Evolutionary conservation across 1,139 yeast species (phyloP), one percentile per base, ranked within the genome.

Genomic region (Torulaspora pretoriensis): DNA sequence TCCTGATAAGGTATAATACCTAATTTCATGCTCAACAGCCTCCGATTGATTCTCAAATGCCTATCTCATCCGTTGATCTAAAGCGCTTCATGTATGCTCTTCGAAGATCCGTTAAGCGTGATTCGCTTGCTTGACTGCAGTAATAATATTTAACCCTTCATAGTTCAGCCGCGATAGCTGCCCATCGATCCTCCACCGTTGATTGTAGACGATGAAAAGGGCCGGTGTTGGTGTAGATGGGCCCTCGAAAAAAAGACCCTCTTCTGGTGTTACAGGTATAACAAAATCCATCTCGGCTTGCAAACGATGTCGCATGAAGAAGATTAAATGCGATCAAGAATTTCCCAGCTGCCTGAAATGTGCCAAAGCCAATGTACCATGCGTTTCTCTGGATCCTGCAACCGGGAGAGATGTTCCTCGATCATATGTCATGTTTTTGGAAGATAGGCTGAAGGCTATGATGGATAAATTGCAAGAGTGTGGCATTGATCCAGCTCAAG

Each of bases 401-500:
- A 85, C 96, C 0, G 95, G 96, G 0, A 69, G 95, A 46, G 89
- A 84, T 52, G 78, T 88, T 1, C 95, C 96, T 0, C 68, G 97
- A 38, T 81, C 89, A 8, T 88, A 89, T 59, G 78, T 87, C 5
- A 75, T 80, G 12, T 83, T 82, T 55, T 67, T 89, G 46, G 96
- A 89, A 60, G 81, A 79, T 45, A 69, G 80, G 33, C 70, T 88
- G 2, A 72, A 74, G 10, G 65, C 68, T 13, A 68, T 88, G 50
- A 89, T 85, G 59, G 55, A 57, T 2, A 68, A 71, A 46, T 61
- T 87, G 36, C 63, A 65, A 42, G 67, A 66, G 26, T 59, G 69
- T 43, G 80, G 79, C 1, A 60, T 74, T 3, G 69, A 63, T 45
- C 61, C 68, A 1, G 51, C 51, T 1, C 45, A 48, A 6, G 45